A percentile compares a stretch with the other conserved stretches of the same genome.
These are phyloP conservation scores for Aspergillus transmontanensis DNA, from an alignment of 2,329 filamentous ascomycete species.

Conservation along the genomic window DNA sequence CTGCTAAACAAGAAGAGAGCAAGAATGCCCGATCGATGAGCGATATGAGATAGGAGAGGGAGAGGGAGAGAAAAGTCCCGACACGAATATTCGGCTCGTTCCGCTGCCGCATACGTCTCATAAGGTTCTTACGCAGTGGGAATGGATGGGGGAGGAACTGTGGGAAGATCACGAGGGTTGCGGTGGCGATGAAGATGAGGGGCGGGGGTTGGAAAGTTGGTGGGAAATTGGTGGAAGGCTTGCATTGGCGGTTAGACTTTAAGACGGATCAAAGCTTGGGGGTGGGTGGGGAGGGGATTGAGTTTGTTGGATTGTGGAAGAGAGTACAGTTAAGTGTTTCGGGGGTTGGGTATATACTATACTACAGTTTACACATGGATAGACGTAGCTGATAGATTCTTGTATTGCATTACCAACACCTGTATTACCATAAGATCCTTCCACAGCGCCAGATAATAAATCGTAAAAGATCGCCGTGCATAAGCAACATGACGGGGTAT, in stretches of 20 bases:
- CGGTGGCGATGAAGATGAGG: too few relatives aligned
- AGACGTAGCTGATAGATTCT: neutral
- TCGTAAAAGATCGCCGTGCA: conserved; percentile 26
- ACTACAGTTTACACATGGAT: neutral
- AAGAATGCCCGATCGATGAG: too few relatives aligned
- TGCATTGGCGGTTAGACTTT: too few relatives aligned
- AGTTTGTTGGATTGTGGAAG: conserved; percentile 83
- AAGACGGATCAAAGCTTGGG: conserved; percentile 25
- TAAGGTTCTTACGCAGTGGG: too few relatives aligned
- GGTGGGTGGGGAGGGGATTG: conserved; percentile 78
- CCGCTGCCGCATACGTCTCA: conserved; percentile 73
- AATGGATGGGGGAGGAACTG: conserved; percentile 59
- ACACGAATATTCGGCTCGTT: conserved; percentile 65
- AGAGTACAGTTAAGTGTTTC: conserved; percentile 25
- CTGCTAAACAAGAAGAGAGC: too few relatives aligned
- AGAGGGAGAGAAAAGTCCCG: too few relatives aligned
- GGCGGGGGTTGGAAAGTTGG: conserved; percentile 36
- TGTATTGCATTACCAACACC: conserved; percentile 11
- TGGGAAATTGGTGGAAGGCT: conserved; percentile 43
- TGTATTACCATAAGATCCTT: conserved; percentile 13
- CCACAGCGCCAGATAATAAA: conserved; percentile 11
- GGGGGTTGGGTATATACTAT: too few relatives aligned
- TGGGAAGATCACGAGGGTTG: conserved; percentile 78
- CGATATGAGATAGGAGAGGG: too few relatives aligned
- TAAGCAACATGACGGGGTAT: conserved; percentile 38